These are phyloP conservation scores for Scolecobasidium constrictum DNA, from an alignment of 2,329 filamentous ascomycete species.

Conservation along the genomic window DNA sequence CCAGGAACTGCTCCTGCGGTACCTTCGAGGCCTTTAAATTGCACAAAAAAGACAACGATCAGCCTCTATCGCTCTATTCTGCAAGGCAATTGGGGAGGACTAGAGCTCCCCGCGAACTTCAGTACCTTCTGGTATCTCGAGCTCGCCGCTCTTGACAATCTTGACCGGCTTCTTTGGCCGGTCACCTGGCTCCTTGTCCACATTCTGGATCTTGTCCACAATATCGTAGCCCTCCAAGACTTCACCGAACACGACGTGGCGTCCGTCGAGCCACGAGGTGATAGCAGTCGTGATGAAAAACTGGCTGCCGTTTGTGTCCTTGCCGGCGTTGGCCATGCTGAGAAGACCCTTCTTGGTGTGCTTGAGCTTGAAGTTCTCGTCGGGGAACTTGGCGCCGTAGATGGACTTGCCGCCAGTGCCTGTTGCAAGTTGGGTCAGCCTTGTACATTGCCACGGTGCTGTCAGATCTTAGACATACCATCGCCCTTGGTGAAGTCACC, in stretches of 20 bases:
- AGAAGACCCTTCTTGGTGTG: conserved; percentile 76
- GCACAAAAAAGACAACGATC: conserved; percentile 6
- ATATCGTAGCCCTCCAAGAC: conserved; percentile 78
- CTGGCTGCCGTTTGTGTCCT: conserved; percentile 79
- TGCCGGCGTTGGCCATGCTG: conserved; percentile 66
- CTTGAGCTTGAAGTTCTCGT: conserved; percentile 94
- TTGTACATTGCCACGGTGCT: no score
- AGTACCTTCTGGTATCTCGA: conserved; percentile 67
- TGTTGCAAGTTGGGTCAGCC: conserved; percentile 12
- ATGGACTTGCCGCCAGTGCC: conserved; percentile 82
- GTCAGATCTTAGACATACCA: conserved; percentile 23
- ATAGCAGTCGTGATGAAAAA: conserved; percentile 85
- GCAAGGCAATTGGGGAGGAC: conserved; percentile 30
- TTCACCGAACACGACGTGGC: conserved; percentile 81
- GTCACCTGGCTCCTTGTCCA: conserved; percentile 53
- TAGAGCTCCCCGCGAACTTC: conserved; percentile 87
- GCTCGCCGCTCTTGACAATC: conserved; percentile 75
- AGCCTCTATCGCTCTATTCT: conserved; percentile 4
- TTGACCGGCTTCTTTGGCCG: conserved; percentile 60
- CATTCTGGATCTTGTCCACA: conserved; percentile 67
- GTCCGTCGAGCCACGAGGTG: conserved; percentile 73
- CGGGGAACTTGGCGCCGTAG: conserved; percentile 72
- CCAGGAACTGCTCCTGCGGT: conserved; percentile 25
- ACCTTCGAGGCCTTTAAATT: conserved; percentile 32
- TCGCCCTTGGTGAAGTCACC: conserved; percentile 79